phyloP scores from a whole-genome alignment of 2,329 filamentous ascomycete species.

The Thielaviopsis cerberus region DNA sequence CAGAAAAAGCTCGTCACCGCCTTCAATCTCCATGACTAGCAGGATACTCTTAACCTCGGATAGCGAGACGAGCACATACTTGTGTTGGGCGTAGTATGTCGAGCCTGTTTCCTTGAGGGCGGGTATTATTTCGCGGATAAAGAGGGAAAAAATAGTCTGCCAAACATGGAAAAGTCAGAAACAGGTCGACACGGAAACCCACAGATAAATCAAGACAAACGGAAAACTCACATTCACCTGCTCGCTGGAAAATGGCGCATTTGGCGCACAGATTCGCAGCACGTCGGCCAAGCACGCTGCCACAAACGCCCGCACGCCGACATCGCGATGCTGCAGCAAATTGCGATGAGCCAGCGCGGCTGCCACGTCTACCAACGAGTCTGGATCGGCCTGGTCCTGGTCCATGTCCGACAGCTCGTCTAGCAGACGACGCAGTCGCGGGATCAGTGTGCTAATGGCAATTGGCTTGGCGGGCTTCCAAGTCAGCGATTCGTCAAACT shows the following conservation, averaged over 20 bases:
- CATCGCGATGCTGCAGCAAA: constrained; percentile 78
- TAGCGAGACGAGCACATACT: constrained; percentile 75
- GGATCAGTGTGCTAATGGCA: constrained; percentile 60
- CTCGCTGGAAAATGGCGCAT: constrained; percentile 78
- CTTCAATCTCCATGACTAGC: constrained; percentile 71
- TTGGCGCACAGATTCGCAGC: constrained; percentile 75
- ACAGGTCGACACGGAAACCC: background rate
- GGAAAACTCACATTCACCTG: constrained; percentile 62
- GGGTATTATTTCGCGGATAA: constrained; percentile 67
- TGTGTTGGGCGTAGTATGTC: constrained; percentile 82
- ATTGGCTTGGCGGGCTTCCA: constrained; percentile 89
- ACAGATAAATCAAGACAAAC: background rate
- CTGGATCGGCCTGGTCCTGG: constrained; percentile 65
- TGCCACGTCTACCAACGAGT: constrained; percentile 69
- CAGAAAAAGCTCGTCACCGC: constrained; percentile 59
- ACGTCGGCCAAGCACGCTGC: constrained; percentile 86
- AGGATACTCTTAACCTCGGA: constrained; percentile 89
- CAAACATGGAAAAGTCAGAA: background rate
- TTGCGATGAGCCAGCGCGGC: constrained; percentile 70
- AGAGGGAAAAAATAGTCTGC: constrained; percentile 57
- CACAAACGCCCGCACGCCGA: constrained; percentile 75
- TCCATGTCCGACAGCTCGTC: constrained; percentile 73
- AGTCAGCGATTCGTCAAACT: constrained; percentile 71
- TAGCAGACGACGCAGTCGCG: constrained; percentile 60
- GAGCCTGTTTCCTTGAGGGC: constrained; percentile 71